A percentile compares a stretch with the other conserved stretches of the same genome.
phyloP scores from a whole-genome alignment of 148 eudicot species.

The Silene conica region DNA sequence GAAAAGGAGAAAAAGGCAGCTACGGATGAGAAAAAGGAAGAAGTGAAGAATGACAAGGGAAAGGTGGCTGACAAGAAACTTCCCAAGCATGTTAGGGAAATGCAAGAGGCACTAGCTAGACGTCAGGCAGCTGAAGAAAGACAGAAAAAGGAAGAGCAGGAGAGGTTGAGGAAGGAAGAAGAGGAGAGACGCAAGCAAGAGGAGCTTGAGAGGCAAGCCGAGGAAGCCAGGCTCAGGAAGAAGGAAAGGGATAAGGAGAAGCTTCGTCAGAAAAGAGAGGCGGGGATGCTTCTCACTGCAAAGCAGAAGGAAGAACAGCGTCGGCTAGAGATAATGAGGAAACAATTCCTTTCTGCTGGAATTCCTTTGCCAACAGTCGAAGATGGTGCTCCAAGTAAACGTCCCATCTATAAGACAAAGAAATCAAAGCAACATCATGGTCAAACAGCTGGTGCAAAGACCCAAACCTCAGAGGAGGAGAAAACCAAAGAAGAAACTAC shows the following conservation, averaged over 20 bases:
- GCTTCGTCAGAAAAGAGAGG: conserved; percentile 57
- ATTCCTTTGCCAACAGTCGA: conserved; percentile 38
- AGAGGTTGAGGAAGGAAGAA: conserved; percentile 72
- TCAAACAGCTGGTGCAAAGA: conserved; percentile 48
- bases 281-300: conserved; percentile 65
- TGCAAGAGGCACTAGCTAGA: conserved; percentile 86
- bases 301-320: conserved; percentile 93
- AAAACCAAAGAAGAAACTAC: conserved; percentile 41
- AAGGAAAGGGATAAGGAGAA: conserved; percentile 90
- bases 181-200: conserved; percentile 67
- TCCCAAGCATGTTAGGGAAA: conserved; percentile 78
- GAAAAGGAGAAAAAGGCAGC: conserved; percentile 48
- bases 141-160: conserved; percentile 77
- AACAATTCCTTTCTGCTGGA: conserved; percentile 60
- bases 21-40: conserved; percentile 49
- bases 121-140: conserved; percentile 68
- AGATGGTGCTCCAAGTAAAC: conserved; percentile 46
- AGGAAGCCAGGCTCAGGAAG: conserved; percentile 66
- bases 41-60: conserved; percentile 45
- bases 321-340: conserved; percentile 72
- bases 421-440: conserved; percentile 50
- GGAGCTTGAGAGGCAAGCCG: conserved; percentile 66
- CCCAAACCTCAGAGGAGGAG: conserved; percentile 37
- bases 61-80: conserved; percentile 67
- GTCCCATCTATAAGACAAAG: conserved; percentile 66